Evolutionary conservation across 2,329 filamentous ascomycete genomes (phyloP), one percentile per base, ranked within the genome.

Genomic region (Teratosphaeria epicoccoides): DNA sequence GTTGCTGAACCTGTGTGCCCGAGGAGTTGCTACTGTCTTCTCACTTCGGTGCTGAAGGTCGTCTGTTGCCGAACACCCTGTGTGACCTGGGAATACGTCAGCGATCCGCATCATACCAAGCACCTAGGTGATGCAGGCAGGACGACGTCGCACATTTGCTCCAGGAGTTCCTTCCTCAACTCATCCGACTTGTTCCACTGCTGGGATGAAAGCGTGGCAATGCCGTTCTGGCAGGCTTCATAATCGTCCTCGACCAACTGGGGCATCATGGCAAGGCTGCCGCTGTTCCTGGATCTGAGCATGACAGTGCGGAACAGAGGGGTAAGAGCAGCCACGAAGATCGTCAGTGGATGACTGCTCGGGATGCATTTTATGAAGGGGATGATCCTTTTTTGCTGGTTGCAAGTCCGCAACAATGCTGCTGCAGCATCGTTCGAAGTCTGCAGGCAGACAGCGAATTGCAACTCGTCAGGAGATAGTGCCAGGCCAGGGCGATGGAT

Each of bases 401-500:
- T 24, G 17, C 26, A 20, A 14, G 33, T 45, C 3, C 43, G 28
- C 20, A 51, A 28, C 6, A 54, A 22, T 14, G 28, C 29, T 20
- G 23, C 28, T 10, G 52, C 52, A 3, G 52, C 52, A 22, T 51
- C 49, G 7, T 49, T 54, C n/a, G 48, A 25, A 17, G 37, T 51
- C 24, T 54, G 52, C 20, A 54, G 22, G 25, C 49, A 51, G 10
- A 46, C 25, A n/a, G 43, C 49, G 46, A 54, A 54, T 22, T 51
- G 45, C 14, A 33, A 24, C 7, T 54, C 49, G 4, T 22, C 17
- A 3, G 28, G 49, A 4, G 37, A 17, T 12, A 54, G 25, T 7
- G 49, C 28, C 17, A 54, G 24, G 23, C 52, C 52, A 17, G 52
- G 52, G 7, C 52, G 52, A 24, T 54, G 49, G 33, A 54, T 54